A percentile compares a stretch with the other conserved stretches of the same genome.
phyloP scores from a whole-genome alignment of 1,284 basidiomycete genomes.

The Cryptococcus amylolentus region DNA sequence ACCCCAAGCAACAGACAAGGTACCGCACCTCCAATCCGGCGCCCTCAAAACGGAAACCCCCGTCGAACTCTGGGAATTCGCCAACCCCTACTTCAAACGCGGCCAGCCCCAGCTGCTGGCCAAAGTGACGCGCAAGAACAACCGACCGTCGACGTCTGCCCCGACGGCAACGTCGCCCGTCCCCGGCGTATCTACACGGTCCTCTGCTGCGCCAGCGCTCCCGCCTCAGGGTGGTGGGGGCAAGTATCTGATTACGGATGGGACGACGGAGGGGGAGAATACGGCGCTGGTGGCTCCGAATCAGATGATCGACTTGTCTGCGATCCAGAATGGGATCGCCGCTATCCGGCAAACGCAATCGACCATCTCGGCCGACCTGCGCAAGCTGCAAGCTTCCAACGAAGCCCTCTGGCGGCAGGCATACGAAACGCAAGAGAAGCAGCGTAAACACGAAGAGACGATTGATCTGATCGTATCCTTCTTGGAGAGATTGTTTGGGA shows the following conservation, averaged over 20 bases:
- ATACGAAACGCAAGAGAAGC: slow-evolving; percentile 68
- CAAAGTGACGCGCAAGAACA: slow-evolving; percentile 77
- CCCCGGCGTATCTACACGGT: slow-evolving; percentile 15
- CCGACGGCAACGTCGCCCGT: slow-evolving; percentile 7
- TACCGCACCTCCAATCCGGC: slow-evolving; percentile 92
- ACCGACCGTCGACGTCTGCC: slow-evolving; percentile 32
- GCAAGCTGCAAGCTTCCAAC: slow-evolving; percentile 82
- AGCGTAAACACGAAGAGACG: slow-evolving; percentile 93
- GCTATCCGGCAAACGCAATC: slow-evolving; percentile 89
- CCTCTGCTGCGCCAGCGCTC: slow-evolving; percentile 24
- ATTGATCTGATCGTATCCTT: slow-evolving; percentile 94
- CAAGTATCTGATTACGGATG: slow-evolving; percentile 43
- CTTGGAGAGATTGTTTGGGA: slow-evolving; percentile 85
- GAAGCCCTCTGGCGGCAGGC: slow-evolving; percentile 91
- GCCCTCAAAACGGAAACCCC: slow-evolving; percentile 76
- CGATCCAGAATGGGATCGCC: slow-evolving; percentile 65
- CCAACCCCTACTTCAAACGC: slow-evolving; percentile 82
- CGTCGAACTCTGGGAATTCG: slow-evolving; percentile 90
- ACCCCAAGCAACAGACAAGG: slow-evolving; percentile 58
- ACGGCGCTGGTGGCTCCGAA: slow-evolving; percentile 25
- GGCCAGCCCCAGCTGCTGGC: slow-evolving; percentile 87
- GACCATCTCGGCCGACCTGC: slow-evolving; percentile 79
- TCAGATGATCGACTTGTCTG: slow-evolving; percentile 37
- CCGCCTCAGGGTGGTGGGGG: slow-evolving; percentile 7
- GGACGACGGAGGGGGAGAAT: slow-evolving; percentile 37